Base-by-base conservation (phyloP, 2,329 filamentous ascomycete species). In the Sphaerulina musiva region DNA sequence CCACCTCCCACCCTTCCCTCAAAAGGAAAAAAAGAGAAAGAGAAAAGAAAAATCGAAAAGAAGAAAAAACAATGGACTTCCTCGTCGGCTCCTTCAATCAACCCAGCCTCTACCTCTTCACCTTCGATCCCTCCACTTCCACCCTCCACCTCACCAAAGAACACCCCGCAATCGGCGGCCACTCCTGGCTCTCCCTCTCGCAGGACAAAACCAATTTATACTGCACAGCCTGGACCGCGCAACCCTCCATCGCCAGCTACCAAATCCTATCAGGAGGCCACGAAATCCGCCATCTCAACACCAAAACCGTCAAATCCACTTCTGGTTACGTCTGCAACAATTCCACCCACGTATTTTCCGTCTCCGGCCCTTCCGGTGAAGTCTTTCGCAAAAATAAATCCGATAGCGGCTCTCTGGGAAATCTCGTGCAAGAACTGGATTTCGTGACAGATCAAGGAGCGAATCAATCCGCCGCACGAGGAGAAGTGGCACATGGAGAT, bases 171-270 rank as follows among this genome's bases (percentile, higher is more conserved):
- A 65, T 67, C 4, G 67, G 63, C 32, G 66, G 65, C 38, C 68
- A 69, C 55, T 69, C 68, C 48, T 70, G 68, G 68, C 65, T 70
- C 29, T 59, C 66, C 5, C 58, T 69, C 8, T 69, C 68, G 1
- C 39, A 55, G n/a, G 52, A 62, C 44, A 62, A 65, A 12, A 57
- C 59, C 12, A 57, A 56, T 47, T 60, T 70, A 48, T 70, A 70
- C 58, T 62, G 62, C 12, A 70, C 68, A n/a, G 67, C 66, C 17
- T 70, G 68, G 68, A 66, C 66, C n/a, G 58, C 62, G 23, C 57
- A 59, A 17, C 68, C 68, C 3, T 67, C 67, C 2, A 53, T 69
- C 6, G 67, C 68, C 4, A 54, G 62, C 29, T 70, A 70, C 60
- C 54, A 53, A 4, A 59, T 70, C 51, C 46, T 55, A 2, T 31